Percentiles rank a stretch among this genome's conserved stretches.
Evolutionary conservation across 257 asterid species (phyloP).

Genomic region (Primulina huaijiensis): DNA sequence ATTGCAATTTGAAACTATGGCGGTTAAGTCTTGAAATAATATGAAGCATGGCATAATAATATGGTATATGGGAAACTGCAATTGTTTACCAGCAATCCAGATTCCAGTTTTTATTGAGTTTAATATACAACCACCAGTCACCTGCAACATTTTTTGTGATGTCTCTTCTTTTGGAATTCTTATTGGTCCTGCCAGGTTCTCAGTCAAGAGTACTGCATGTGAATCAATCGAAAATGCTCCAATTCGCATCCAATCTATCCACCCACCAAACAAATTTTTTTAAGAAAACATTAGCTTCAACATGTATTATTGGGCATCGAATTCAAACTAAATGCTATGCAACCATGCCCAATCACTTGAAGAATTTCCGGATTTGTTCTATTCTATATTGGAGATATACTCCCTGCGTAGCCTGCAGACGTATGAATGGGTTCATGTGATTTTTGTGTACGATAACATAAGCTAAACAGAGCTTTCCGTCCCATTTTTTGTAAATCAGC

Average conservation of each 20-base stretch:
- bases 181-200: slow-evolving; percentile 43
- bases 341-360: too few relatives aligned
- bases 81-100: slow-evolving; percentile 90
- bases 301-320: too few relatives aligned
- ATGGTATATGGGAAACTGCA: slow-evolving; percentile 4
- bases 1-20: slow-evolving; percentile 22
- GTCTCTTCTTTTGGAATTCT: slow-evolving; percentile 41
- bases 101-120: slow-evolving; percentile 71
- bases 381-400: background rate
- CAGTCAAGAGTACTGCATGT: slow-evolving; percentile 61
- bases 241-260: slow-evolving; percentile 86
- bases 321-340: too few relatives aligned
- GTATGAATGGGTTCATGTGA: too few relatives aligned
- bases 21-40: slow-evolving; percentile 22
- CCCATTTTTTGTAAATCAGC: too few relatives aligned
- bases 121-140: slow-evolving; percentile 54
- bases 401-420: too few relatives aligned
- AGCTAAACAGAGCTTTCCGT: too few relatives aligned
- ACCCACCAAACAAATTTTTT: slow-evolving; percentile 18
- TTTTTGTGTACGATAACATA: too few relatives aligned
- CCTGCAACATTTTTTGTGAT: slow-evolving; percentile 40
- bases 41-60: background rate
- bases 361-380: background rate
- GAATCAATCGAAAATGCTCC: slow-evolving; percentile 83
- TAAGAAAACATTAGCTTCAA: background rate